These are phyloP conservation scores for Curvularia verruculosa DNA, from an alignment of 2,329 filamentous ascomycete species.

Conservation along the genomic window DNA sequence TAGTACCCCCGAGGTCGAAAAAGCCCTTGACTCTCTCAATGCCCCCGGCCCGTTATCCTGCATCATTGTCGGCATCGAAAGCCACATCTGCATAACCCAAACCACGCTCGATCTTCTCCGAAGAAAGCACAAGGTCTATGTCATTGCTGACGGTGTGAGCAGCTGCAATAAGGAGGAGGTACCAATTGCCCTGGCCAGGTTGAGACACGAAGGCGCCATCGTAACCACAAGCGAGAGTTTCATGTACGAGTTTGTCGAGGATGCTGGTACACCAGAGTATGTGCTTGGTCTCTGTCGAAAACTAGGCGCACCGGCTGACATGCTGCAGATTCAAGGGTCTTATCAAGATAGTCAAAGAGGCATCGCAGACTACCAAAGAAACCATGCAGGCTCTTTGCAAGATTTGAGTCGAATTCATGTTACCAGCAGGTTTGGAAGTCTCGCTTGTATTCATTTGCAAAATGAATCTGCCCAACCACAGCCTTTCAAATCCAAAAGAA, in stretches of 20 bases:
- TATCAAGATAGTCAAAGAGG: constrained; percentile 79
- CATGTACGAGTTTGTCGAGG: constrained; percentile 87
- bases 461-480: too few species aligned
- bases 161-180: constrained; percentile 86
- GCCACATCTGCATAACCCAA: constrained; percentile 93
- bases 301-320: constrained; percentile 5
- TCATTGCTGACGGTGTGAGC: constrained; percentile 87
- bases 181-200: constrained; percentile 73
- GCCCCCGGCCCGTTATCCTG: constrained; percentile 51
- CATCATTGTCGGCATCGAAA: constrained; percentile 88
- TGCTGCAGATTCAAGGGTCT: constrained; percentile 68
- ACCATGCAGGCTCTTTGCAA: constrained; percentile 70
- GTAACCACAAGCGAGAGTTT: constrained; percentile 90
- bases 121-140: constrained; percentile 79
- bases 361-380: constrained; percentile 70
- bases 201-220: constrained; percentile 75
- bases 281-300: constrained; percentile 17
- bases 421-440: background rate
- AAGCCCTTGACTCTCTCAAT: constrained; percentile 49
- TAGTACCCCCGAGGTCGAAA: constrained; percentile 67
- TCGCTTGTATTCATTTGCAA: too few species aligned
- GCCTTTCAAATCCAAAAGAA: too few species aligned
- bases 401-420: constrained; percentile 47
- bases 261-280: constrained; percentile 70
- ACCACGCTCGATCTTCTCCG: constrained; percentile 77